phyloP scores from a whole-genome alignment of 345 rosid species.

The Eucalyptus marginata region DNA sequence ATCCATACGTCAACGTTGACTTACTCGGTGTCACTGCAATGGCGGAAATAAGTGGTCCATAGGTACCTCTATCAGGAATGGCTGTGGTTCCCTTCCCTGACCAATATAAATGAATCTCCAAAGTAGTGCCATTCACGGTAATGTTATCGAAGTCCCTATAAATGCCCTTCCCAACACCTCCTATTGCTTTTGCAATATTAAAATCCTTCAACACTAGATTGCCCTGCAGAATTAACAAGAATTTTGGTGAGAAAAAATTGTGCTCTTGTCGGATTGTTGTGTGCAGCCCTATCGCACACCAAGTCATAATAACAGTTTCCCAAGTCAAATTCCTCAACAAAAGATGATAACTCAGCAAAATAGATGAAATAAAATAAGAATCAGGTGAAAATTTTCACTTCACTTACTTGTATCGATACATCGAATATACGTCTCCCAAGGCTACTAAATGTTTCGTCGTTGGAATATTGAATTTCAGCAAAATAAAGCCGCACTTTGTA shows the following conservation, averaged over 20 bases:
- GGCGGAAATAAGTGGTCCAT: conserved; percentile 93
- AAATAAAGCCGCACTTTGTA: conserved; percentile 70
- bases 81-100: conserved; percentile 72
- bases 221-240: conserved; percentile 31
- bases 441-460: conserved; percentile 41
- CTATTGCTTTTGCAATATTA: conserved; percentile 55
- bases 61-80: conserved; percentile 51
- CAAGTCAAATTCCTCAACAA: not conserved
- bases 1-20: not conserved
- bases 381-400: not conserved
- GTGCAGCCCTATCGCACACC: not conserved
- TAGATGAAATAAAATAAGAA: not conserved
- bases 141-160: conserved; percentile 8
- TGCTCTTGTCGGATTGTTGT: not conserved
- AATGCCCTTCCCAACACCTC: conserved; percentile 47
- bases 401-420: conserved; percentile 60
- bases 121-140: conserved; percentile 40
- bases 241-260: not conserved
- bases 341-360: not conserved
- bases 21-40: conserved; percentile 71
- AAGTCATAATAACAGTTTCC: not conserved
- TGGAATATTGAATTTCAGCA: conserved; percentile 71
- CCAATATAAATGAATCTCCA: conserved; percentile 79
- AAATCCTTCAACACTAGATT: conserved; percentile 33
- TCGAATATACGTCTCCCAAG: conserved; percentile 66